Percentiles rank a stretch among this genome's conserved stretches.
Evolutionary conservation across 371 early-diverging fungal genomes (phyloP).

Genomic region (Paraphysoderma sedebokerense): DNA sequence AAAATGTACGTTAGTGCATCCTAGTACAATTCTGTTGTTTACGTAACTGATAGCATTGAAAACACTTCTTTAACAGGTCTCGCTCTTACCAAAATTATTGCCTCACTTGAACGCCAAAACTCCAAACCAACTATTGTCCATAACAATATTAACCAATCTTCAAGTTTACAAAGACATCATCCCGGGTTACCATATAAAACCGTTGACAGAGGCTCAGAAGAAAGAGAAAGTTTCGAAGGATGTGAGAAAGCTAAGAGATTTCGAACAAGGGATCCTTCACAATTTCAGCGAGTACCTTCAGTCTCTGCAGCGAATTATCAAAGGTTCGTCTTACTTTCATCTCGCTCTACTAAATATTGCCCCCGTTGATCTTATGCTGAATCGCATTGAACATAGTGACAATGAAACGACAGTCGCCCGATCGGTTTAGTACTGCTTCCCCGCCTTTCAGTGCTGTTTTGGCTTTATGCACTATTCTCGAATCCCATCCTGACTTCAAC

Average conservation of each 20-base stretch:
- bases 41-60: no score
- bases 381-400: no score
- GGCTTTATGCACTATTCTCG: neutral
- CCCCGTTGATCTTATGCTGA: no score
- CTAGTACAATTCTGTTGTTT: no score
- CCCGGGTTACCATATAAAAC: neutral
- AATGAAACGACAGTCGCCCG: neutral
- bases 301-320: neutral
- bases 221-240: conserved; percentile 1
- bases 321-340: no score
- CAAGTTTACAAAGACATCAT: conserved; percentile 1
- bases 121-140: no score
- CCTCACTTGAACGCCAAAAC: no score
- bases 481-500: conserved; percentile 1
- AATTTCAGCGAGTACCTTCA: neutral
- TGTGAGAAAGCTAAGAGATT: neutral
- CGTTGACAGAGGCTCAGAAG: neutral
- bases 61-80: no score
- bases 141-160: no score
- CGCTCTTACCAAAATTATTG: no score
- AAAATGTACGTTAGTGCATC: no score
- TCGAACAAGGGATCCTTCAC: neutral
- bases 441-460: neutral
- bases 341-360: no score
- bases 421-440: neutral